These are phyloP conservation scores for Hypsizygus ulmarius DNA, from an alignment of 1,284 basidiomycete genomes.

Conservation along the genomic window DNA sequence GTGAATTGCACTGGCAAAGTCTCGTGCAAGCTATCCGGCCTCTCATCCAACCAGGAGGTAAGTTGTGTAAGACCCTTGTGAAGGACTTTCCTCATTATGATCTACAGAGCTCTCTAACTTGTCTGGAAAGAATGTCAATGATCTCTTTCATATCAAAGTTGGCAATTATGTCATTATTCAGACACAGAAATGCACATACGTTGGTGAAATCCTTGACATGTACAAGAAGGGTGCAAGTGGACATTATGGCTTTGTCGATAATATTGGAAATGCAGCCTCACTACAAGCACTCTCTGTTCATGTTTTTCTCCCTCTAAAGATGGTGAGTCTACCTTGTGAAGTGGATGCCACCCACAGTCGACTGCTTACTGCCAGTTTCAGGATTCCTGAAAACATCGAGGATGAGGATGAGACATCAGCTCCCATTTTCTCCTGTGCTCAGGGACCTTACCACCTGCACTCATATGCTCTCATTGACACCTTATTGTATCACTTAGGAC, in stretches of 20 bases:
- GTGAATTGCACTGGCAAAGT: background rate
- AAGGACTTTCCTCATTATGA: too few species aligned
- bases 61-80: too few species aligned
- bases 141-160: background rate
- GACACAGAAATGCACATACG: background rate
- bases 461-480: background rate
- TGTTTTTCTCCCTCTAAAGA: constrained; percentile 1
- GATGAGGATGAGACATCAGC: background rate
- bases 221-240: constrained; percentile 5
- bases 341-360: background rate
- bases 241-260: constrained; percentile 2
- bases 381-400: background rate
- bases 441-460: background rate
- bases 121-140: background rate
- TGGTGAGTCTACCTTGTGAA: background rate
- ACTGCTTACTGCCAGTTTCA: background rate
- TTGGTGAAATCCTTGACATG: constrained; percentile 5
- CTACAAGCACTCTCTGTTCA: constrained; percentile 1
- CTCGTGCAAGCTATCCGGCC: background rate
- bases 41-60: background rate
- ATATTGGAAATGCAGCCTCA: background rate
- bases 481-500: constrained; percentile 4
- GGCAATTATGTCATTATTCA: background rate
- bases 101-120: background rate
- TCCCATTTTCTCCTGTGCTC: background rate